Base-by-base conservation (phyloP, 768 basidiomycete genomes). In the Cantharellus anzutake region DNA sequence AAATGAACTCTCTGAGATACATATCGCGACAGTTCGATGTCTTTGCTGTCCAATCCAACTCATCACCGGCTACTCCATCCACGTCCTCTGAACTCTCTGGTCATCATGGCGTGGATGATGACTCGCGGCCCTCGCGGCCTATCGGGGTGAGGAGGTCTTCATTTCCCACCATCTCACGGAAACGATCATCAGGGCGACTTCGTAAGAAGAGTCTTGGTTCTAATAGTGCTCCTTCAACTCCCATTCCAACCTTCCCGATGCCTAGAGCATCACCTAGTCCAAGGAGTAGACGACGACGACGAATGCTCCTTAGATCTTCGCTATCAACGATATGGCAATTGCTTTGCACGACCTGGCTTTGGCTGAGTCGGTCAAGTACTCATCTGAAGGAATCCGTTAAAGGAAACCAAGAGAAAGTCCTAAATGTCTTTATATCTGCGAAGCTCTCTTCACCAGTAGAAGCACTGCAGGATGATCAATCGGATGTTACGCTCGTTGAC, bases 21-120 rank as follows among this genome's bases (percentile, higher is more conserved):
- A 75, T 90, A 62, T 85, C 87, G 64, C 82, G 83, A 68, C 83
- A 86, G 70, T 81, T 87, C 75, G 85, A 90, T 73, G 80, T 79
- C 62, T 72, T 86, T 64, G 81, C 82, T 61, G 72, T 80, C 4
- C 37, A n/a, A 4, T 4, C 48, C 40, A 59, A 58, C 61, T n/a
- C 51, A 40, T 37, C 40, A 16, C 52, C 60, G 29, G 51, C 52
- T 14, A 52, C 61, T 38, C 34, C 48, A 35, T 41, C 44, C 16
- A 41, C 52, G 29, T 41, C 63, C 14, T 11, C 44, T 48, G 29
- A 29, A 29, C 20, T 29, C 20, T 29, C 20, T 29, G 20, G 20
- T 29, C 20, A 29, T 29, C 20, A 29, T 29, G 20, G 20, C 20
- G 0, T 29, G 20, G 20, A 29, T 29, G 20, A 29, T 29, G 20